These are phyloP conservation scores for Fusarium stilboides DNA, from an alignment of 2,329 filamentous ascomycete genomes.

Conservation along the genomic window DNA sequence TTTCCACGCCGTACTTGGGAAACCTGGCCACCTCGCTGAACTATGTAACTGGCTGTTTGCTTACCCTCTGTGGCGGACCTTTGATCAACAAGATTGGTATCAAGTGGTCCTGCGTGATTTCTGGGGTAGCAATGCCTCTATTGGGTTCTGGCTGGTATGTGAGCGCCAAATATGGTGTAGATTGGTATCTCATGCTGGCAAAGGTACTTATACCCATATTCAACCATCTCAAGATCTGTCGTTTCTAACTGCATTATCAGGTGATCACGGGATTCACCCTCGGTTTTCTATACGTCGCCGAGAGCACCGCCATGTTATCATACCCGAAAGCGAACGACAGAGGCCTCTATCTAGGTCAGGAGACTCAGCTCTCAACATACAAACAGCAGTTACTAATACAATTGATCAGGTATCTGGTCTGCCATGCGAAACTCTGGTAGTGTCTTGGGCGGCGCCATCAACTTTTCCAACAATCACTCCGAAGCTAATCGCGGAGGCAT, in stretches of 20 bases:
- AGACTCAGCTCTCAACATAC: fast-evolving
- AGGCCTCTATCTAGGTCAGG: constrained; percentile 2
- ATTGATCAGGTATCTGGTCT: not conserved
- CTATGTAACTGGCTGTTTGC: not conserved
- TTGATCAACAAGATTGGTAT: constrained; percentile 12
- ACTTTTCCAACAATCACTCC: constrained; percentile 5
- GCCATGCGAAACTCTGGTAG: constrained; percentile 8
- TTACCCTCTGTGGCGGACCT: not conserved
- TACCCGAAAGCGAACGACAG: constrained; percentile 8
- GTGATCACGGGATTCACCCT: not conserved
- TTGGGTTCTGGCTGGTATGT: constrained; percentile 8
- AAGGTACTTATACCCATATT: not conserved
- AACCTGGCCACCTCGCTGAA: not conserved
- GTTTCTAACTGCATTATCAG: not conserved
- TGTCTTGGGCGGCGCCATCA: constrained; percentile 8
- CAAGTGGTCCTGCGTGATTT: constrained; percentile 13
- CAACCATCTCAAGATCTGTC: fast-evolving
- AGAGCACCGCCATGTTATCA: constrained; percentile 1
- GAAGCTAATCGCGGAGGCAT: constrained; percentile 1
- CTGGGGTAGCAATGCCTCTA: constrained; percentile 14
- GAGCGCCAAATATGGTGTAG: constrained; percentile 3
- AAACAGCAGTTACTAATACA: not conserved
- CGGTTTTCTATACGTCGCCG: constrained; percentile 1
- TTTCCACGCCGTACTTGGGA: not conserved
- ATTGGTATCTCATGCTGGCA: constrained; percentile 10